Percentiles rank a stretch among this genome's conserved stretches.
Conservation (phyloP, 2,329 filamentous ascomycete genomes). For the Mycogone perniciosa region DNA sequence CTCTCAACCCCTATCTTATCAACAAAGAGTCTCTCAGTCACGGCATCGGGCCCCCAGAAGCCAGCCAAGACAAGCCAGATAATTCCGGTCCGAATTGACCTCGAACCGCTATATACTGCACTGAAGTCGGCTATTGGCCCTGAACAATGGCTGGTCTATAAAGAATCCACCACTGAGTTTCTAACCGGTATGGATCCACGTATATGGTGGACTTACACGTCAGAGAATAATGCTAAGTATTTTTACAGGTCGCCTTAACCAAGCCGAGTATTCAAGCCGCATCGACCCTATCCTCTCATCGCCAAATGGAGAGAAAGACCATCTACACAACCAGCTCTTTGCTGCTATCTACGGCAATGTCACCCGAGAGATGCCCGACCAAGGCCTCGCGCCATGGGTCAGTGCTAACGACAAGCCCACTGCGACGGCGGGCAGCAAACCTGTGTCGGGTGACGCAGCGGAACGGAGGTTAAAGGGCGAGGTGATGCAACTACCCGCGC, state of each 20-base stretch:
- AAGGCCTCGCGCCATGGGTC: conserved; percentile 63
- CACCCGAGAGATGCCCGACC: conserved; percentile 61
- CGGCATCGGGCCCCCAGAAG: conserved; percentile 44
- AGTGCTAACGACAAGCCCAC: conserved; percentile 64
- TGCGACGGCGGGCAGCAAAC: conserved; percentile 51
- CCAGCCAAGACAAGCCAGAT: conserved; percentile 54
- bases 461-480: conserved; percentile 61
- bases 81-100: conserved; percentile 59
- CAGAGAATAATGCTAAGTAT: conserved; percentile 22
- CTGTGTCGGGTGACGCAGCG: conserved; percentile 57
- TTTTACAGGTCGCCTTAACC: conserved; percentile 53
- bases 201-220: conserved; percentile 2
- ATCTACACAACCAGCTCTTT: conserved; percentile 63
- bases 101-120: conserved; percentile 57
- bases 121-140: conserved; percentile 53
- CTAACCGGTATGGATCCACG: conserved; percentile 45
- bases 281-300: conserved; percentile 56
- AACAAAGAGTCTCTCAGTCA: conserved; percentile 51
- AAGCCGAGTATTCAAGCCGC: conserved; percentile 51
- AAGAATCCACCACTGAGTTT: conserved; percentile 57
- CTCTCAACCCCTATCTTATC: conserved; percentile 54
- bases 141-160: conserved; percentile 60
- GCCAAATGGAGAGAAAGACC: conserved; percentile 51
- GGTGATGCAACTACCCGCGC: conserved; percentile 63
- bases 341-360: conserved; percentile 63